Evolutionary conservation across 1,139 yeast genomes (phyloP).

Genomic region (Candida sanyaensis): DNA sequence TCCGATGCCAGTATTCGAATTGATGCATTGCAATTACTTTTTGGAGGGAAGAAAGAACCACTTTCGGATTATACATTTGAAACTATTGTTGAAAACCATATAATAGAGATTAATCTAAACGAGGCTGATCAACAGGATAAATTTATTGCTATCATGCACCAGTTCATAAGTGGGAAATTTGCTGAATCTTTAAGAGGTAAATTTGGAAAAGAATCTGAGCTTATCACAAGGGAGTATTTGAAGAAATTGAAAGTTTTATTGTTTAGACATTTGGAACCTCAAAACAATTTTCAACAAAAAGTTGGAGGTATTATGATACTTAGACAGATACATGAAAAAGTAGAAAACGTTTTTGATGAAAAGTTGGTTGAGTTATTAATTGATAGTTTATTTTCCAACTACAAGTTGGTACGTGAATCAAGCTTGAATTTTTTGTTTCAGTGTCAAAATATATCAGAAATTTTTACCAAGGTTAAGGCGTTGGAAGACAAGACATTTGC

Average conservation of each 20-base stretch:
- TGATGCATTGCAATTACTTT: conserved; percentile 54
- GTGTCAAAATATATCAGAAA: conserved; percentile 22
- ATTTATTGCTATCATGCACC: conserved; percentile 59
- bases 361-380: conserved; percentile 48
- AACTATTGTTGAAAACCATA: conserved; percentile 34
- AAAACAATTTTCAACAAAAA: conserved; percentile 66
- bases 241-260: conserved; percentile 45
- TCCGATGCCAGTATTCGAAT: conserved; percentile 50
- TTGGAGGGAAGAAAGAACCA: conserved; percentile 54
- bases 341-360: conserved; percentile 15
- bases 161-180: conserved; percentile 56
- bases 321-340: conserved; percentile 30
- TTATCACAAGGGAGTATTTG: conserved; percentile 34
- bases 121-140: conserved; percentile 66
- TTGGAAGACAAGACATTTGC: conserved; percentile 38
- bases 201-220: conserved; percentile 22
- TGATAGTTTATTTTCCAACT: conserved; percentile 66
- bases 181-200: conserved; percentile 50
- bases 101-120: conserved; percentile 51
- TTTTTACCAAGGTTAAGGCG: conserved; percentile 13
- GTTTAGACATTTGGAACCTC: conserved; percentile 54
- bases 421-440: conserved; percentile 52
- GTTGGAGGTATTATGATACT: conserved; percentile 13
- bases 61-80: conserved; percentile 48
- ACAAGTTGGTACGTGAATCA: conserved; percentile 68